phyloP scores from a whole-genome alignment of 768 basidiomycete species.

The Psilocybe azurescens region DNA sequence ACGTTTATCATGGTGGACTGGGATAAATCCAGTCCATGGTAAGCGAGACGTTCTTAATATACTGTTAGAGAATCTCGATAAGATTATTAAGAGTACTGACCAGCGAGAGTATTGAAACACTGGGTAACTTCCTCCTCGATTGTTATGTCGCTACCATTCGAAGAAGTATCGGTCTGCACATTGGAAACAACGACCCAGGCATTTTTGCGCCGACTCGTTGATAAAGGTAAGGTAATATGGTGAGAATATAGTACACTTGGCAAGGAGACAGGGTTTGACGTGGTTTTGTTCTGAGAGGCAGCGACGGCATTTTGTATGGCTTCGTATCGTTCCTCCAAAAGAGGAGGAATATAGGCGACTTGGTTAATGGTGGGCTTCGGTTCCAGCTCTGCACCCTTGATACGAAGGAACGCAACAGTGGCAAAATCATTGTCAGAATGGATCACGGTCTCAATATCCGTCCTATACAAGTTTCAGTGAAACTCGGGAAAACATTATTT shows the following conservation, averaged over 20 bases:
- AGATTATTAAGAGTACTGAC: slow-evolving; percentile 43
- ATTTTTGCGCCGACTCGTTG: slow-evolving; percentile 40
- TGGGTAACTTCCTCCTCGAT: slow-evolving; percentile 73
- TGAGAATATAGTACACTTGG: background rate
- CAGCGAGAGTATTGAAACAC: slow-evolving; percentile 70
- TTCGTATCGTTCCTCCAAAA: slow-evolving; percentile 53
- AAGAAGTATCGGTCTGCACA: slow-evolving; percentile 39
- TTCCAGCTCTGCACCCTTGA: slow-evolving; percentile 70
- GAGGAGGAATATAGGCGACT: slow-evolving; percentile 47
- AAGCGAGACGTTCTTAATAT: slow-evolving; percentile 55
- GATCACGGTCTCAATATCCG: slow-evolving; percentile 71
- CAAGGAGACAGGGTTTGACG: background rate
- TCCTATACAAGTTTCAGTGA: slow-evolving; percentile 39
- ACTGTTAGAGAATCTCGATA: background rate
- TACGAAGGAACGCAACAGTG: slow-evolving; percentile 88
- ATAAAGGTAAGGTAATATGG: slow-evolving; percentile 9
- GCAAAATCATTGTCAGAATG: slow-evolving; percentile 85
- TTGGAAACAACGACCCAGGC: slow-evolving; percentile 78
- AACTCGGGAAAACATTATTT: background rate
- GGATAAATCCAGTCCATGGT: slow-evolving; percentile 54
- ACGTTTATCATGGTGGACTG: slow-evolving; percentile 82
- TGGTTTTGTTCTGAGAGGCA: slow-evolving; percentile 7
- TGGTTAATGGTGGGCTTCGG: slow-evolving; percentile 43
- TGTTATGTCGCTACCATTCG: slow-evolving; percentile 32
- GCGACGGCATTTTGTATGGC: slow-evolving; percentile 28